Percentiles rank a stretch among this genome's conserved stretches.
These are phyloP conservation scores for Paracorniculantispora psalliotae DNA, from an alignment of 2,329 filamentous ascomycete species.

Conservation along the genomic window DNA sequence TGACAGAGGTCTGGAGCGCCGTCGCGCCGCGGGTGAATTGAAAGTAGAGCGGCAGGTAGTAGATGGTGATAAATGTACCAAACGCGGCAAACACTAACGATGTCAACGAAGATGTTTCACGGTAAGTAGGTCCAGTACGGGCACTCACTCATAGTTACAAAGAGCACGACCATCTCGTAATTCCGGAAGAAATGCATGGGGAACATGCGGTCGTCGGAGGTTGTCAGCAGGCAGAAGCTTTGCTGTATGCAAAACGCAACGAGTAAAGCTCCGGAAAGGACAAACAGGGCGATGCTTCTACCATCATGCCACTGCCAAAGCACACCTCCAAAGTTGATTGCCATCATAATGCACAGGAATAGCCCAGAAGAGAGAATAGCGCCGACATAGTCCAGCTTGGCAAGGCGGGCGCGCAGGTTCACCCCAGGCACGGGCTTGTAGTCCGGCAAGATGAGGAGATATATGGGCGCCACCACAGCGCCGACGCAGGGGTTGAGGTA, in stretches of 20 bases:
- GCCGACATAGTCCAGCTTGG: constrained; percentile 38
- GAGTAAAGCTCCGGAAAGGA: constrained; percentile 17
- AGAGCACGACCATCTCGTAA: constrained; percentile 36
- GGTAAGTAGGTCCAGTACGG: not conserved
- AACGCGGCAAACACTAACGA: constrained; percentile 14
- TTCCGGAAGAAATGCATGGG: constrained; percentile 41
- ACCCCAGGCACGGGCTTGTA: not conserved
- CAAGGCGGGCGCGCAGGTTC: not conserved
- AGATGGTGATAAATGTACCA: constrained; percentile 30
- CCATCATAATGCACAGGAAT: constrained; percentile 39
- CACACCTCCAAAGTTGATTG: constrained; percentile 44
- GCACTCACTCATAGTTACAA: constrained; percentile 28
- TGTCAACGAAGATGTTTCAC: too few species aligned
- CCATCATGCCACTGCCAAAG: constrained; percentile 41
- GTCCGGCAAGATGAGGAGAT: not conserved
- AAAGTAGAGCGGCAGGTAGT: constrained; percentile 47
- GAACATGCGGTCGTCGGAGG: constrained; percentile 32
- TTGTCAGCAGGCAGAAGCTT: constrained; percentile 21
- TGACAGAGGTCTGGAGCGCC: constrained; percentile 34
- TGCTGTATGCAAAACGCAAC: constrained; percentile 44
- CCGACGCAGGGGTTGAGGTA: constrained; percentile 6
- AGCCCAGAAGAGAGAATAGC: constrained; percentile 36
- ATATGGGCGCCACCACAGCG: not conserved
- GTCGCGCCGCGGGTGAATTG: constrained; percentile 40
- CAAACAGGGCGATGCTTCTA: constrained; percentile 32